Percentiles rank a stretch among this genome's conserved stretches.
Evolutionary conservation across 179 eudicot species (phyloP).

Genomic region (Heliamphora pulchella): DNA sequence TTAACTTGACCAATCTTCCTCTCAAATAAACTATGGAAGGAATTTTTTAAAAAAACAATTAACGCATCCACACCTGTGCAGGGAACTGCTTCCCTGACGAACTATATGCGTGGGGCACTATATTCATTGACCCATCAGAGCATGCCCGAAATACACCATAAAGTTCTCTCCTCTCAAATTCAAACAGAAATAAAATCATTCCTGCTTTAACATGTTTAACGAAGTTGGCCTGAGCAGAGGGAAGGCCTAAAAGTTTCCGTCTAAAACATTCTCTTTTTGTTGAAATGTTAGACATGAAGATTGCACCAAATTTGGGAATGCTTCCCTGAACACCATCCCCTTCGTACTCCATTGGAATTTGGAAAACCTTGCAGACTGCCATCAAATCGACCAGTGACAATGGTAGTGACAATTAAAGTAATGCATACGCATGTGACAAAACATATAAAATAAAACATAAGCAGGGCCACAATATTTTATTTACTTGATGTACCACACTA

Average conservation of each 20-base stretch:
- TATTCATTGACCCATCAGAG: conserved; percentile 43
- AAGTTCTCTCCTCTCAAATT: conserved; percentile 41
- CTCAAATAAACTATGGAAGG: not conserved
- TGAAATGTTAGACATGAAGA: conserved; percentile 38
- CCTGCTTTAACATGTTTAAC: conserved; percentile 50
- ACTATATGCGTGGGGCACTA: conserved; percentile 29
- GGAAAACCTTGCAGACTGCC: conserved; percentile 14
- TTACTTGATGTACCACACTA: not conserved
- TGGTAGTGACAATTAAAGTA: not conserved
- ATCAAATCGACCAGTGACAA: not conserved
- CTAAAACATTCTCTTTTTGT: conserved; percentile 34
- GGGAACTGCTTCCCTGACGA: conserved; percentile 33
- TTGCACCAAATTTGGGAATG: conserved; percentile 41
- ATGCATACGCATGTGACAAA: not conserved
- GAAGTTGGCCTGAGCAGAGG: conserved; percentile 29
- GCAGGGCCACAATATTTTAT: not conserved
- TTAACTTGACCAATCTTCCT: conserved; percentile 10
- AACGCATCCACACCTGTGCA: conserved; percentile 38
- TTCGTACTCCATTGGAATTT: conserved; percentile 21
- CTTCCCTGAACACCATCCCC: conserved; percentile 25
- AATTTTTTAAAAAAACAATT: not conserved
- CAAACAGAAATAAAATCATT: conserved; percentile 53
- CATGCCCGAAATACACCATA: conserved; percentile 50
- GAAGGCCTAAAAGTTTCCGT: conserved; percentile 38
- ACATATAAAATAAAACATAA: not conserved